These are phyloP conservation scores for Penicillium tannophilum DNA, from an alignment of 495 filamentous ascomycete genomes.

Conservation along the genomic window DNA sequence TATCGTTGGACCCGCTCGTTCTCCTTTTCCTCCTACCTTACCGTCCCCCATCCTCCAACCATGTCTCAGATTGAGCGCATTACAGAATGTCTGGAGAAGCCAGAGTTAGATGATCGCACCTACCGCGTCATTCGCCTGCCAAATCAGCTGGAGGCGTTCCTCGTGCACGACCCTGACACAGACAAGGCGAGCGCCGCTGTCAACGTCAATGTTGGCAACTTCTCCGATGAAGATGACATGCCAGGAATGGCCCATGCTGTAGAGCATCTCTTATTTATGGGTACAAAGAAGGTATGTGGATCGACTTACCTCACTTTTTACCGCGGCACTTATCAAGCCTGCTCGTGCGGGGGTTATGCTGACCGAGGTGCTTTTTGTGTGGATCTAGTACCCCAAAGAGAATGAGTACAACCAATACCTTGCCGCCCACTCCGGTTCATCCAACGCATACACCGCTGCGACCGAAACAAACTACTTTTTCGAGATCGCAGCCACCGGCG, in stretches of 20 bases:
- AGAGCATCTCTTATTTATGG: slow-evolving; percentile 97
- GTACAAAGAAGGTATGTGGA: slow-evolving; percentile 79
- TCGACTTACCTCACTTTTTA: background rate
- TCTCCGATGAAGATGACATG: slow-evolving; percentile 87
- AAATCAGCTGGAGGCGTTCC: slow-evolving; percentile 89
- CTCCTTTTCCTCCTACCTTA: slow-evolving; percentile 21
- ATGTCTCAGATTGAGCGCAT: slow-evolving; percentile 65
- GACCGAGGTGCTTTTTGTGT: slow-evolving; percentile 11
- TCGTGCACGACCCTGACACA: slow-evolving; percentile 93
- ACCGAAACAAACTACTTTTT: slow-evolving; percentile 99
- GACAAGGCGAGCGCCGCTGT: slow-evolving; percentile 96
- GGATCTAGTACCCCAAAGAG: slow-evolving; percentile 78
- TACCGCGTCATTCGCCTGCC: slow-evolving; percentile 85
- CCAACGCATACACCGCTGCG: slow-evolving; percentile 91
- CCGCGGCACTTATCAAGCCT: background rate
- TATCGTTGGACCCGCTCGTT: slow-evolving; percentile 24
- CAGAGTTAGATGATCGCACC: slow-evolving; percentile 81
- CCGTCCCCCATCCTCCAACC: slow-evolving; percentile 25
- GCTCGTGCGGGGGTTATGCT: slow-evolving; percentile 11
- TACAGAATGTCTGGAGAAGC: slow-evolving; percentile 80
- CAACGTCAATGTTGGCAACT: slow-evolving; percentile 95
- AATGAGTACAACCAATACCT: slow-evolving; percentile 96
- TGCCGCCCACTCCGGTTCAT: slow-evolving; percentile 81
- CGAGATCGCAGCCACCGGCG: slow-evolving; percentile 76
- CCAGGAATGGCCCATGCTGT: slow-evolving; percentile 93